Conservation (phyloP, 768 basidiomycete species). For the Collybia sordida region DNA sequence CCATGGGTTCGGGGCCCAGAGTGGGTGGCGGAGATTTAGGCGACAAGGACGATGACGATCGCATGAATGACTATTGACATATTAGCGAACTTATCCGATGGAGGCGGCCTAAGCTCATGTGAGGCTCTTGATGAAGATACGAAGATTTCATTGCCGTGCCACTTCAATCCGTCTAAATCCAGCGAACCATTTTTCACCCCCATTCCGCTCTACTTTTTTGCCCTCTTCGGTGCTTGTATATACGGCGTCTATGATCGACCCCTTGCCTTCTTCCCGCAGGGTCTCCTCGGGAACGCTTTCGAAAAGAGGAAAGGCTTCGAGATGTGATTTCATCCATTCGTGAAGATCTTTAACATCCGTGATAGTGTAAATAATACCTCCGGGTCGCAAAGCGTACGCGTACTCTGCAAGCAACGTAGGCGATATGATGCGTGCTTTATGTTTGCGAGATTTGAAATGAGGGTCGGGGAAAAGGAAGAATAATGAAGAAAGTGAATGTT, state of each 20-base stretch:
- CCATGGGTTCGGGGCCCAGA: conserved; percentile 53
- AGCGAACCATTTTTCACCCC: conserved; percentile 88
- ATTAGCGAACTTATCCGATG: background rate
- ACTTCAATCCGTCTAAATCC: conserved; percentile 75
- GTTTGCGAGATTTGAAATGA: conserved; percentile 96
- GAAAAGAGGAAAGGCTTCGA: conserved; percentile 88
- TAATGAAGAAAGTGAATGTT: conserved; percentile 86
- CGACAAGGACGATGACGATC: conserved; percentile 36
- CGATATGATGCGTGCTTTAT: conserved; percentile 98
- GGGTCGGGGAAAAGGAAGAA: conserved; percentile 99
- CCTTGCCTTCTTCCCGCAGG: conserved; percentile 74
- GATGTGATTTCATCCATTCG: conserved; percentile 91
- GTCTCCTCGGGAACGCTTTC: conserved; percentile 73
- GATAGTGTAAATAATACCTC: conserved; percentile 97
- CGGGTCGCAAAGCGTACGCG: conserved; percentile 87
- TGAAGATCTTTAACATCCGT: conserved; percentile 95
- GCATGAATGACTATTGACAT: conserved; percentile 31
- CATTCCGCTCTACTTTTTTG: conserved; percentile 91
- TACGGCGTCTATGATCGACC: conserved; percentile 78
- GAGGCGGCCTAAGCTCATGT: conserved; percentile 7
- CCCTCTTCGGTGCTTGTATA: conserved; percentile 93
- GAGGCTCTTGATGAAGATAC: background rate
- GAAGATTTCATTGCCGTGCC: conserved; percentile 21
- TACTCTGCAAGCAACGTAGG: conserved; percentile 98
- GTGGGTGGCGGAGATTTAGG: conserved; percentile 21